These are phyloP conservation scores for Termitomyces sp. DNA, from an alignment of 768 basidiomycete genomes.

Conservation along the genomic window DNA sequence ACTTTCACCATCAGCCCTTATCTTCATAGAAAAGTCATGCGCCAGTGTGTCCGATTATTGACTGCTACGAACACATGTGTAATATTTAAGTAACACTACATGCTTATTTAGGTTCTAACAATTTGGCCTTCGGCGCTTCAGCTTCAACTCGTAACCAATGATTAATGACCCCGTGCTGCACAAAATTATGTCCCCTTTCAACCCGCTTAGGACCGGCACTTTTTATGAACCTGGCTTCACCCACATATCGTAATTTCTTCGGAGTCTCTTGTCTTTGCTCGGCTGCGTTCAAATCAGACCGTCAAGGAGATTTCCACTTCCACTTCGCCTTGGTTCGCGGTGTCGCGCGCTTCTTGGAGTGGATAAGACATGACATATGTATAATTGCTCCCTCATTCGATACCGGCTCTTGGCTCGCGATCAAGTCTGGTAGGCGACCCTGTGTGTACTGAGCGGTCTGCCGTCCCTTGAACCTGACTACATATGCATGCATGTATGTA, in stretches of 20 bases:
- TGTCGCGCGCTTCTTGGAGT: neutral
- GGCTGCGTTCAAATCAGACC: neutral
- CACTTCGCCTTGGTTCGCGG: neutral
- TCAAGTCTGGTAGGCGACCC: neutral
- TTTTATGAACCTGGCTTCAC: neutral
- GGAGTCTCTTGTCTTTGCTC: neutral
- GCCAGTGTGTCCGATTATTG: too few species aligned
- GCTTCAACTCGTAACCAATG: too few species aligned
- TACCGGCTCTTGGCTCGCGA: neutral
- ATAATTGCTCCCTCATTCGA: neutral
- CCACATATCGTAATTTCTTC: neutral
- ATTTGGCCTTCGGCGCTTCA: too few species aligned
- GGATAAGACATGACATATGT: neutral
- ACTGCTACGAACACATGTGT: neutral
- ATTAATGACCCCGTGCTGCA: too few species aligned
- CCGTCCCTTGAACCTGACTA: neutral
- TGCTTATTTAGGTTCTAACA: too few species aligned
- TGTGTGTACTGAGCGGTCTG: neutral
- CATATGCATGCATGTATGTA: neutral
- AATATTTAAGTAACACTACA: too few species aligned
- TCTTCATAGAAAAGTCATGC: too few species aligned
- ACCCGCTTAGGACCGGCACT: neutral
- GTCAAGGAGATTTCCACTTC: neutral
- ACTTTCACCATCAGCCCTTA: too few species aligned
- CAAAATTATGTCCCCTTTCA: neutral